Evolutionary conservation across 345 rosid genomes (phyloP).

Genomic region (Geranium rotundifolium): DNA sequence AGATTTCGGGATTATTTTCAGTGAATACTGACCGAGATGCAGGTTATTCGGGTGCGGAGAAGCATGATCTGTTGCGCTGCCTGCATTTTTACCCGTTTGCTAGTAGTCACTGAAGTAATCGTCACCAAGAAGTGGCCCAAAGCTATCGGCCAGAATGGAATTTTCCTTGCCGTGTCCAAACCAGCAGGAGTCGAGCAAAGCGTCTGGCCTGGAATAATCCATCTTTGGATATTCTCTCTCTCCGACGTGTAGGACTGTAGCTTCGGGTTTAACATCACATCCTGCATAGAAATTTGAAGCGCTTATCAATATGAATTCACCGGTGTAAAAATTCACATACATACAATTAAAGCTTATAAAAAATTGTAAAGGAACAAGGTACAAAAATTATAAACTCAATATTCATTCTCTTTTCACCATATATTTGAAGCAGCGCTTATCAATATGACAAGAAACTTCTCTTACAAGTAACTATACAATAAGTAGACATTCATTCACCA

Average conservation of each 20-base stretch:
- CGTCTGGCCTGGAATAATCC: slow-evolving; percentile 13
- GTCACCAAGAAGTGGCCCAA: slow-evolving; percentile 13
- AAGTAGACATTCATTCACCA: no score
- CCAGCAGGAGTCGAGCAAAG: slow-evolving; percentile 17
- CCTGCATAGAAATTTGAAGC: slow-evolving; percentile 15
- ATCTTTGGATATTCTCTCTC: slow-evolving; percentile 9
- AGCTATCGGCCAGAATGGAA: slow-evolving; percentile 20
- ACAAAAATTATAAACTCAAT: no score
- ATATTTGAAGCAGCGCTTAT: no score
- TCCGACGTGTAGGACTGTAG: slow-evolving; percentile 2
- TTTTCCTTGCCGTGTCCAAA: slow-evolving; percentile 14
- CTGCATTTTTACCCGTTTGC: neutral
- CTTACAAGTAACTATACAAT: no score
- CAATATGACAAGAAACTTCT: no score
- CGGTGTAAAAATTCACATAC: neutral
- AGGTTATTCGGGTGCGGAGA: neutral
- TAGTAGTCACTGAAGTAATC: slow-evolving; percentile 5
- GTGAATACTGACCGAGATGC: neutral
- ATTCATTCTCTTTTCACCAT: no score
- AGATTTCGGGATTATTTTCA: neutral
- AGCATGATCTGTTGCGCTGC: no score
- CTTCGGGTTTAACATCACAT: slow-evolving; percentile 11
- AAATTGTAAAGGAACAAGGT: no score
- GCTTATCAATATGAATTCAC: neutral
- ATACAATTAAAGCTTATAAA: no score